These are phyloP conservation scores for Reticulascus tulasneorum DNA, from an alignment of 2,329 filamentous ascomycete species.

Conservation along the genomic window DNA sequence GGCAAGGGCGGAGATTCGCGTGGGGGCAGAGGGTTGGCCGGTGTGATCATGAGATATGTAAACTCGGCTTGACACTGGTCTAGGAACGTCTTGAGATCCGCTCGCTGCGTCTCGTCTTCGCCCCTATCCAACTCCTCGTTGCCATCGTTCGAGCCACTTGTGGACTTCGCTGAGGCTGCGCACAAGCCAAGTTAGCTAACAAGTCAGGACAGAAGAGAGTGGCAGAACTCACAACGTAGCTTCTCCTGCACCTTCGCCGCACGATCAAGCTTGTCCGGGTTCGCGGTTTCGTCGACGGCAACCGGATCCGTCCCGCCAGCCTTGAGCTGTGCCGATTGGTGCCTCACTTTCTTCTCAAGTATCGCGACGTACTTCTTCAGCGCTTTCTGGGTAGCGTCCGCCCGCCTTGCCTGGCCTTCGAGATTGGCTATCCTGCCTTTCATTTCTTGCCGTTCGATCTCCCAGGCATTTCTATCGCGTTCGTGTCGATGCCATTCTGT, in stretches of 20 bases:
- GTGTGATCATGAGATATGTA: conserved; percentile 64
- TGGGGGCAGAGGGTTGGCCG: conserved; percentile 62
- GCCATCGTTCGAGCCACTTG: conserved; percentile 34
- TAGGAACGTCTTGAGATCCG: conserved; percentile 56
- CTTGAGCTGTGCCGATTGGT: conserved; percentile 71
- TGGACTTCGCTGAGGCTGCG: conserved; percentile 9
- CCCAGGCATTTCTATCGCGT: conserved; percentile 95
- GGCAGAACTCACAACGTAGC: conserved; percentile 41
- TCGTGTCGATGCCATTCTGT: conserved; percentile 99
- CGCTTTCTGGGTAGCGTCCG: conserved; percentile 83
- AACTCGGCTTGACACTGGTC: conserved; percentile 64
- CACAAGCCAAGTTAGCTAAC: background rate
- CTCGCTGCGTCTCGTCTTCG: conserved; percentile 48
- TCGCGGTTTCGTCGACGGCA: conserved; percentile 35
- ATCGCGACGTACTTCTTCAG: conserved; percentile 87
- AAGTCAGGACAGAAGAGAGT: background rate
- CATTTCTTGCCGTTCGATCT: conserved; percentile 99
- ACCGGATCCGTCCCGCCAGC: conserved; percentile 38
- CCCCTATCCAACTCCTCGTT: conserved; percentile 38
- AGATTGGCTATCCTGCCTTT: conserved; percentile 93
- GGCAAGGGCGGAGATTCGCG: conserved; percentile 58
- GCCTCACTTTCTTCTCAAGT: conserved; percentile 81
- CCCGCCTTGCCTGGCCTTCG: conserved; percentile 82
- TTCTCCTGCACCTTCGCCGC: conserved; percentile 53
- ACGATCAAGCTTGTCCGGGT: conserved; percentile 49